Evolutionary conservation across 2,329 filamentous ascomycete genomes (phyloP), one percentile per base, ranked within the genome.

Genomic region (Camillea tinctor): DNA sequence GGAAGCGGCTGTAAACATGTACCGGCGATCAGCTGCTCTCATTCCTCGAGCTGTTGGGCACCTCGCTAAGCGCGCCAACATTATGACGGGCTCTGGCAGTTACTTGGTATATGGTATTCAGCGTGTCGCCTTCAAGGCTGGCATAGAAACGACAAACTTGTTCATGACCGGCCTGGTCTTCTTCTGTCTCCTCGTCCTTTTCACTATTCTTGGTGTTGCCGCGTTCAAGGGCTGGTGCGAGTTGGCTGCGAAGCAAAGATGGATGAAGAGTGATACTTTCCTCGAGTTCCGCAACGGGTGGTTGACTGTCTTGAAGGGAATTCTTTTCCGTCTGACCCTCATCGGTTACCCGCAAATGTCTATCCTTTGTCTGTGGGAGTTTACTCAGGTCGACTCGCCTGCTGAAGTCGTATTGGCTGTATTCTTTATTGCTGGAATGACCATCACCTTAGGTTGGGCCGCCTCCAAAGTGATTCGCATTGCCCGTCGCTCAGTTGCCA

Each of bases 291-390:
- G 92, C 65, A 91, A 92, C 69, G 91, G 91, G 63, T 96, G 92
- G 92, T 87, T 88, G 66, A 91, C 91, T 3, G 90, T 94, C 13
- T 81, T 94, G 69, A 93, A 93, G 79, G 92, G 92, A 64, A 94
- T 96, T 69, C 79, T 96, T 68, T 96, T 92, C 84, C 88, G 92
- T 64, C 81, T 94, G 71, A 84, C 91, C 24, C 83, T 95, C 56
- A 93, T 96, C 67, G 91, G 91, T 62, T 95, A 91, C 77, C 90
- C 92, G 7, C 91, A 93, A 74, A 93, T 95, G 85, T 86, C 87
- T 59, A 87, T 94, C 54, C 84, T 96, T 52, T 93, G 90, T 74
- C 82, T 95, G 66, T 96, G 92, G 92, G 91, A 96, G 72, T 85
- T 95, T 60, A 94, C 91, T 1, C 80, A 85, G 67, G 81, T 85